Base-by-base conservation (phyloP, 805 yeast genomes). In the Starmera caribaea region DNA sequence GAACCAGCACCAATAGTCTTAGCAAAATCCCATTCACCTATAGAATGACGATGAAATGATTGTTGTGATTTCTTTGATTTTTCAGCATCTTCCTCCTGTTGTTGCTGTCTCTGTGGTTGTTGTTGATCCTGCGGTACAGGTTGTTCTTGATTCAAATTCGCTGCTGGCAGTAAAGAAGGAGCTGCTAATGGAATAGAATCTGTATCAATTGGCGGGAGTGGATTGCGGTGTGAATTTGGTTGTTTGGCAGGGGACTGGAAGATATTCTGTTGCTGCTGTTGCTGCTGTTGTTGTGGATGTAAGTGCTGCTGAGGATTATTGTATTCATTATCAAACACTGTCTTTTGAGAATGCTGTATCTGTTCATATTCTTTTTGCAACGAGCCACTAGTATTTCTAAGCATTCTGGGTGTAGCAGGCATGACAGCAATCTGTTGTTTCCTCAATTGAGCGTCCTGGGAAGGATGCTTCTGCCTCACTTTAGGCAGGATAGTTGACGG, bases 1-100 rank as follows among this genome's bases (percentile, higher is more conserved):
- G 96, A 87, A 3, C 99, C 98, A 2, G 97, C 96, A 34, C 99
- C 99, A 35, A 92, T 84, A 3, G 96, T 88, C 61, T 87, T 87
- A 42, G 85, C 72, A 51, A 90, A 89, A 50, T 86, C 95, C 98
- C 98, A 90, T 48, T 92, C 96, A 12, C 97, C 98, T 40, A 90
- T 81, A 5, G 95, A 73, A 43, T 81, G 82, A 47, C 97, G 76
- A 58, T 88, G 90, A 50, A 84, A 83, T 49, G 43, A 41, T 10
- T 50, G 53, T 37, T 59, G 65, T 0, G 48, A 38, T 26, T 48
- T 49, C 37, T 43, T 38, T 34, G n/a, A 31, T 14, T 16, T 45
- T 17, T 28, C 16, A 15, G 37, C 30, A 40, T 46, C 38, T 46
- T 45, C 42, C 41, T 52, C 37, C 32, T 39, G 43, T 38, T 43